Percentiles rank a stretch among this genome's conserved stretches.
Evolutionary conservation across 2,329 filamentous ascomycete species (phyloP).

Genomic region (Pyrenophora tritici-repentis): DNA sequence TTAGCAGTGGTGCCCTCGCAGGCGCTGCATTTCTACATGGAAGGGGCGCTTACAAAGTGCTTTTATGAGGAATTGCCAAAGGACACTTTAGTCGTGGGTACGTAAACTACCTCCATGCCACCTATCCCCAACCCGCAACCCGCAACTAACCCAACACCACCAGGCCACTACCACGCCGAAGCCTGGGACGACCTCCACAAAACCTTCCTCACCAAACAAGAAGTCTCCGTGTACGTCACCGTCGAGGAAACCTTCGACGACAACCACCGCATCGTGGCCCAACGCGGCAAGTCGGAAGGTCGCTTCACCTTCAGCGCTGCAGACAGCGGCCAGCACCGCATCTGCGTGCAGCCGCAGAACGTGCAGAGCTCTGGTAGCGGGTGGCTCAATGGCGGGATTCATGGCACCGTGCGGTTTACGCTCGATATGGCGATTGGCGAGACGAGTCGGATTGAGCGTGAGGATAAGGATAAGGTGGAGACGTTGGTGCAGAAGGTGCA

Average conservation of each 20-base stretch:
- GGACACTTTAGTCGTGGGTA: conserved; percentile 91
- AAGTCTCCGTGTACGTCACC: conserved; percentile 83
- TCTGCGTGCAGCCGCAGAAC: conserved; percentile 89
- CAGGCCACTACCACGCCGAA: conserved; percentile 83
- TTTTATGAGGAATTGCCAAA: conserved; percentile 99
- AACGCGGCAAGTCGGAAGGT: conserved; percentile 74
- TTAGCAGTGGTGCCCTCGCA: conserved; percentile 66
- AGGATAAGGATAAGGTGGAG: conserved; percentile 89
- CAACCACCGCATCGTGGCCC: conserved; percentile 92
- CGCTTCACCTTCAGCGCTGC: conserved; percentile 95
- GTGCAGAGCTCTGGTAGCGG: conserved; percentile 67
- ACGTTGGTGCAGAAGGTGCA: conserved; percentile 86
- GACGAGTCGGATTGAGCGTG: conserved; percentile 89
- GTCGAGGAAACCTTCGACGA: conserved; percentile 98
- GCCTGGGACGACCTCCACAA: conserved; percentile 75
- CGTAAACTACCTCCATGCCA: conserved; percentile 28
- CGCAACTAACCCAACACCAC: conserved; percentile 12
- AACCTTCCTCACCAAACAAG: conserved; percentile 72
- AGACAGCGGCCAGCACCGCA: conserved; percentile 91
- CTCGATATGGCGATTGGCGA: conserved; percentile 94
- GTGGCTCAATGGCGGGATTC: conserved; percentile 71
- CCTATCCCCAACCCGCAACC: not conserved
- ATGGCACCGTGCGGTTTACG: conserved; percentile 80
- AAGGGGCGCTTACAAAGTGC: conserved; percentile 83
- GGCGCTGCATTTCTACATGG: conserved; percentile 94